These are phyloP conservation scores for Pseudogymnoascus sp. DNA, from an alignment of 2,329 filamentous ascomycete species.

Conservation along the genomic window DNA sequence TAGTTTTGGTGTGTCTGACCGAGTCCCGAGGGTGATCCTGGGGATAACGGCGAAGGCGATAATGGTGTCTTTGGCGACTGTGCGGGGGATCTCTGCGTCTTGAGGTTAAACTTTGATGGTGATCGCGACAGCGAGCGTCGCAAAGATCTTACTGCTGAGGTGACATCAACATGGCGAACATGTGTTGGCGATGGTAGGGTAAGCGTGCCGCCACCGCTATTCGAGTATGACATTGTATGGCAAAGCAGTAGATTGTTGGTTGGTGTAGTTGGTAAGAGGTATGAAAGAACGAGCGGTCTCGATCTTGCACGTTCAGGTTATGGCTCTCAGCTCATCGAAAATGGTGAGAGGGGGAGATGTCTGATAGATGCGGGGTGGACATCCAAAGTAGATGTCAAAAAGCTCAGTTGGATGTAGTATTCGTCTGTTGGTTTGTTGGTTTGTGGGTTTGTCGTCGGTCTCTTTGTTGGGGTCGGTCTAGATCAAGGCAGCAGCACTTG, in stretches of 20 bases:
- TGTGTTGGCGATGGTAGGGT: slow-evolving; percentile 82
- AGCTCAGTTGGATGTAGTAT: not conserved
- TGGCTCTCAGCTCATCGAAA: slow-evolving; percentile 1
- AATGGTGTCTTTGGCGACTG: slow-evolving; percentile 47
- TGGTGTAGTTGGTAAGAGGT: not conserved
- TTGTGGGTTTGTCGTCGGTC: not conserved
- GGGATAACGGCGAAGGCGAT: slow-evolving; percentile 48
- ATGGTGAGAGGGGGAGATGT: slow-evolving; percentile 2
- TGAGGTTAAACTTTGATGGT: slow-evolving; percentile 78
- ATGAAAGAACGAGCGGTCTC: slow-evolving; percentile 6
- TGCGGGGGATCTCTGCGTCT: slow-evolving; percentile 32
- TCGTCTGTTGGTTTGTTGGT: not conserved
- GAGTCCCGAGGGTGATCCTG: slow-evolving; percentile 40
- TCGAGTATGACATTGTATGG: slow-evolving; percentile 44
- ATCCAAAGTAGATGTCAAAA: slow-evolving; percentile 1
- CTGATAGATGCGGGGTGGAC: not conserved
- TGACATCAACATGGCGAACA: slow-evolving; percentile 72
- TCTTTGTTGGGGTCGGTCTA: not conserved
- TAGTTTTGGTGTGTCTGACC: slow-evolving; percentile 11
- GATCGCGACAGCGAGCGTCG: slow-evolving; percentile 84
- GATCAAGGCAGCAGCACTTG: not conserved
- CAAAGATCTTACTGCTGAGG: slow-evolving; percentile 72
- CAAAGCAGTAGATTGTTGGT: not conserved
- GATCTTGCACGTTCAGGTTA: not conserved
- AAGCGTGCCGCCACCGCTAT: slow-evolving; percentile 62